Percentiles rank a stretch among this genome's conserved stretches.
Conservation (phyloP, 78 protist genomes). For the Dictyostelium capitatum region DNA sequence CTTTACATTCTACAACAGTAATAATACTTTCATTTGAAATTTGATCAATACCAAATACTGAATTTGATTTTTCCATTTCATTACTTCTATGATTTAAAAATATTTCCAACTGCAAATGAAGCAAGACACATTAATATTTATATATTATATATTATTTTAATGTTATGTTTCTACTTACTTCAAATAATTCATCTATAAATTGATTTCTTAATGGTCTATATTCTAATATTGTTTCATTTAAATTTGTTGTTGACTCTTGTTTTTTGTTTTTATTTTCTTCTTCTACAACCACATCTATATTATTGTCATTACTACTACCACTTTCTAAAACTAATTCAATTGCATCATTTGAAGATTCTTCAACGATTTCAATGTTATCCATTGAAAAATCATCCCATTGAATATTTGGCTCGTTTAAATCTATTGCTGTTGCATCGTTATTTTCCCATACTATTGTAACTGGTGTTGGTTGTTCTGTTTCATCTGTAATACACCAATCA, state of each 20-base stretch:
- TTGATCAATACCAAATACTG: conserved; percentile 35
- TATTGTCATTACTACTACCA: background rate
- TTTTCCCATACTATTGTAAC: conserved; percentile 42
- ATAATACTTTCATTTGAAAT: conserved; percentile 1
- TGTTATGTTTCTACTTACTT: no score
- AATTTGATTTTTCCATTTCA: conserved; percentile 44
- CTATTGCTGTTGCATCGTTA: background rate
- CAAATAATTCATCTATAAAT: conserved; percentile 57
- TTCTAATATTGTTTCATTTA: conserved; percentile 38
- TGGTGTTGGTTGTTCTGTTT: background rate
- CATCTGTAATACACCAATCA: conserved; percentile 50
- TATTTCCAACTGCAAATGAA: conserved; percentile 46
- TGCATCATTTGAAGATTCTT: conserved; percentile 4
- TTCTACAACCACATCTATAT: background rate
- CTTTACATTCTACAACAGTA: conserved; percentile 31
- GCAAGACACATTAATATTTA: background rate
- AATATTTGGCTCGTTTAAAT: background rate
- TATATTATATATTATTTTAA: background rate
- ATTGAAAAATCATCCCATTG: conserved; percentile 69
- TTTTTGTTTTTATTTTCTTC: background rate
- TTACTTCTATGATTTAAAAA: conserved; percentile 31
- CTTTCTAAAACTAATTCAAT: background rate
- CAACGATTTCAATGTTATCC: conserved; percentile 66
- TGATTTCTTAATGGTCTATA: conserved; percentile 50
- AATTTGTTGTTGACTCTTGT: background rate